Conservation (phyloP, 768 basidiomycete species). For the Mycena galericulata region DNA sequence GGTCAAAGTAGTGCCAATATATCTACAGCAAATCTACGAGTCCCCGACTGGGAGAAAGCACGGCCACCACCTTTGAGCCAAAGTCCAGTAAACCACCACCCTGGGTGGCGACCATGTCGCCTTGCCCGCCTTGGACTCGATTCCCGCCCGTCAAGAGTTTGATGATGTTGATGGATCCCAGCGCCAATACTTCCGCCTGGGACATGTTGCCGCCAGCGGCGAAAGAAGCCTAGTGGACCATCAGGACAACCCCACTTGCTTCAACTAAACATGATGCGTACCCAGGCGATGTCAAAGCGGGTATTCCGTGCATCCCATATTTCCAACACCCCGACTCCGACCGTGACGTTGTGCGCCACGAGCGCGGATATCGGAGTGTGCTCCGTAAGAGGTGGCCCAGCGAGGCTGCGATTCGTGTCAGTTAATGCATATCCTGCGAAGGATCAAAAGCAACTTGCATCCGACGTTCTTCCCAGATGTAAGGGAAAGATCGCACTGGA, state of each 20-base stretch:
- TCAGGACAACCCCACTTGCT: background rate
- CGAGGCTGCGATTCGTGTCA: conserved; percentile 53
- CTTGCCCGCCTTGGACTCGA: background rate
- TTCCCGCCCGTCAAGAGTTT: conserved; percentile 47
- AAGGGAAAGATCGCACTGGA: conserved; percentile 78
- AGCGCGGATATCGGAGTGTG: conserved; percentile 69
- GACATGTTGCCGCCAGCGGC: conserved; percentile 45
- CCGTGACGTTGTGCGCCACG: conserved; percentile 74
- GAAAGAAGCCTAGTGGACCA: conserved; percentile 44
- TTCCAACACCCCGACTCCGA: conserved; percentile 73
- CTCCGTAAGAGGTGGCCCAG: conserved; percentile 79
- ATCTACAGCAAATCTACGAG: conserved; percentile 52
- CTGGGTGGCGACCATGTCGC: conserved; percentile 26
- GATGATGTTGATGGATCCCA: conserved; percentile 61
- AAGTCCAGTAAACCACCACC: conserved; percentile 32
- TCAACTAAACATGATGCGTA: conserved; percentile 44
- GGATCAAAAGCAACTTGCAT: conserved; percentile 60
- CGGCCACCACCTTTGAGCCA: conserved; percentile 61
- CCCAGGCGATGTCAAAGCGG: conserved; percentile 87
- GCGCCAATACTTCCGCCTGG: conserved; percentile 56
- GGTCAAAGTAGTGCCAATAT: no score
- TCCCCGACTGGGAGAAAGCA: conserved; percentile 61
- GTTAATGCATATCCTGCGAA: background rate
- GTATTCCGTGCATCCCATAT: conserved; percentile 82
- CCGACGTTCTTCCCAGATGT: conserved; percentile 74